These are phyloP conservation scores for Paramecium sonneborni DNA, from an alignment of 73 alveolate species.

Conservation along the genomic window DNA sequence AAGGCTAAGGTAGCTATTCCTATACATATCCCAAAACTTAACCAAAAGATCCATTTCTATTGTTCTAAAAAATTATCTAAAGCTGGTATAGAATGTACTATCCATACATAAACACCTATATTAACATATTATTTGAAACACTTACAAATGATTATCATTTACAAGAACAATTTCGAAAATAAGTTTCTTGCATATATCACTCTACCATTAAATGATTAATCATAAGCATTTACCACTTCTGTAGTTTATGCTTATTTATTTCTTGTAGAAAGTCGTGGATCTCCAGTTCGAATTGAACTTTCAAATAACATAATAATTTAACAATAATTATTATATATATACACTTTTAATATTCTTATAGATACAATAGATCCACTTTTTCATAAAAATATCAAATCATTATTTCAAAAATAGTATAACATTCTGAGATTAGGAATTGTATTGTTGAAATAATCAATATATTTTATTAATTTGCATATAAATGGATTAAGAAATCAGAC, in stretches of 20 bases:
- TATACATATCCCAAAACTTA: background rate
- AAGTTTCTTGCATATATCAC: slow-evolving; percentile 26
- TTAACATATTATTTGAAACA: background rate
- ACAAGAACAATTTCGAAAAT: slow-evolving; percentile 1
- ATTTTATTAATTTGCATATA: background rate
- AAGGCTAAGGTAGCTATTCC: slow-evolving; percentile 1
- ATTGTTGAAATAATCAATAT: background rate
- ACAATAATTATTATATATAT: background rate
- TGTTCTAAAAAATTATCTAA: slow-evolving; percentile 23
- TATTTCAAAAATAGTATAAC: too few species aligned
- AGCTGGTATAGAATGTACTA: background rate
- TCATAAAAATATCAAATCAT: too few species aligned
- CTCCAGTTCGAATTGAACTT: background rate
- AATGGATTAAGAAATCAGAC: background rate
- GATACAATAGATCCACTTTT: background rate
- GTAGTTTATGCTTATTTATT: background rate
- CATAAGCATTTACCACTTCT: slow-evolving; percentile 1
- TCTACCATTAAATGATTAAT: slow-evolving; percentile 16
- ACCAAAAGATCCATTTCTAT: slow-evolving; percentile 32
- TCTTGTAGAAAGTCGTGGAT: background rate
- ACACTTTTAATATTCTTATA: background rate
- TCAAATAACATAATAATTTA: slow-evolving; percentile 11
- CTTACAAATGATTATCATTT: background rate
- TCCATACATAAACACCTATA: background rate
- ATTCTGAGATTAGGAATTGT: background rate